These are phyloP conservation scores for Ilyonectria destructans DNA, from an alignment of 2,329 filamentous ascomycete species.

Conservation along the genomic window DNA sequence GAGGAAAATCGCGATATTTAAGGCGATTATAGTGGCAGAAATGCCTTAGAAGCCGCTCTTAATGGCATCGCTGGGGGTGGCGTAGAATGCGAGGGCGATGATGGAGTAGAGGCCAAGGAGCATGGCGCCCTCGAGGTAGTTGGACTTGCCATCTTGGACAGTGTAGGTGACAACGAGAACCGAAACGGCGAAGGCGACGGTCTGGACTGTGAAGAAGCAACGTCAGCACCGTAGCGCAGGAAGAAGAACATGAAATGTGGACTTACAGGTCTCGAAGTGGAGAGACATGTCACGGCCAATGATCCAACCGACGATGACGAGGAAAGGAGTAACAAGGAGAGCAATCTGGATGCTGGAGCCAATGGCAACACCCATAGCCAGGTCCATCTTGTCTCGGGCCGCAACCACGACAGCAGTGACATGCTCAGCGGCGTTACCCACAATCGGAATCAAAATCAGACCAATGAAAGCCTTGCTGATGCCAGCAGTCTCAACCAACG, in stretches of 20 bases:
- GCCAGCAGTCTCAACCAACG: conserved; percentile 77
- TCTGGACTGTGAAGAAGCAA: conserved; percentile 70
- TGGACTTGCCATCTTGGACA: conserved; percentile 86
- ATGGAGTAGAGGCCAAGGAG: conserved; percentile 69
- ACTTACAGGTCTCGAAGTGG: conserved; percentile 78
- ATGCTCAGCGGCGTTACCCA: conserved; percentile 86
- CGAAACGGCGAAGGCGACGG: conserved; percentile 83
- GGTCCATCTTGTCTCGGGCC: conserved; percentile 82
- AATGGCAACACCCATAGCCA: conserved; percentile 85
- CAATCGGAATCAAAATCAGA: conserved; percentile 84
- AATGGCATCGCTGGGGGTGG: conserved; percentile 66
- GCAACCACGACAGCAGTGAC: conserved; percentile 87
- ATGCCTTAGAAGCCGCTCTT: conserved; percentile 52
- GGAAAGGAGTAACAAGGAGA: conserved; percentile 83
- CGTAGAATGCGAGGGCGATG: conserved; percentile 74
- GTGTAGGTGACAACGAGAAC: conserved; percentile 83
- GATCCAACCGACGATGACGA: conserved; percentile 87
- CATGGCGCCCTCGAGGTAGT: conserved; percentile 88
- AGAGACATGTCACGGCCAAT: conserved; percentile 82
- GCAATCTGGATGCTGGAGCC: conserved; percentile 89
- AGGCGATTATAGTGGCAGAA: not conserved
- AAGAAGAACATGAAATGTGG: not conserved
- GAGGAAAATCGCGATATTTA: not conserved
- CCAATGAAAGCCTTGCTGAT: conserved; percentile 89
- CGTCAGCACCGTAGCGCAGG: conserved; percentile 35